Percentiles rank a stretch among this genome's conserved stretches.
Evolutionary conservation across 1,284 basidiomycete genomes (phyloP).

Genomic region (Boletus semigastroideus): DNA sequence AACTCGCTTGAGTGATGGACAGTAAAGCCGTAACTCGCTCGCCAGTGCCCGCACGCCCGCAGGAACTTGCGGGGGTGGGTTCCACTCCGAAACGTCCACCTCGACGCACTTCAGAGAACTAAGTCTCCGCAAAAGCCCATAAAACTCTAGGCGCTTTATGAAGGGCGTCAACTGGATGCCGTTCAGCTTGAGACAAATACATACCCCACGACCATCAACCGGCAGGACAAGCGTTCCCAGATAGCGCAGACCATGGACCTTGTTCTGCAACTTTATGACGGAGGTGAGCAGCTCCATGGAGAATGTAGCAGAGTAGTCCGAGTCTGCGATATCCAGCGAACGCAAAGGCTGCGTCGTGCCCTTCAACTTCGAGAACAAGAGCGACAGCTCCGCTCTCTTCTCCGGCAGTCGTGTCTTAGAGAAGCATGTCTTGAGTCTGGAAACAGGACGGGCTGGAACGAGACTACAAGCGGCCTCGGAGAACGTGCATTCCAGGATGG

Average conservation of each 20-base stretch:
- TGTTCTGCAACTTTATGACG: conserved; percentile 38
- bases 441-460: conserved; percentile 55
- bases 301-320: conserved; percentile 52
- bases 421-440: conserved; percentile 67
- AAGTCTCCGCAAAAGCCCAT: conserved; percentile 54
- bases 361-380: conserved; percentile 46
- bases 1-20: conserved; percentile 46
- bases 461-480: conserved; percentile 56
- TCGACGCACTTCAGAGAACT: conserved; percentile 52
- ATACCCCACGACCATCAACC: conserved; percentile 37
- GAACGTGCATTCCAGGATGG: conserved; percentile 63
- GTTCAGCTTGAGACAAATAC: conserved; percentile 43
- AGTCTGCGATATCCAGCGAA: conserved; percentile 61
- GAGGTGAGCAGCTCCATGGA: conserved; percentile 49
- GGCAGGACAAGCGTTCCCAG: conserved; percentile 58
- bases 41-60: conserved; percentile 55
- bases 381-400: conserved; percentile 50
- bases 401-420: conserved; percentile 47
- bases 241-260: conserved; percentile 47
- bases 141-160: conserved; percentile 57
- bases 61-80: conserved; percentile 50
- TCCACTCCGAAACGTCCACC: conserved; percentile 63
- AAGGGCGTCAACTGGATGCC: conserved; percentile 10
- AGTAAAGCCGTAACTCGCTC: conserved; percentile 59
- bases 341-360: conserved; percentile 43